Evolutionary conservation across 768 basidiomycete species (phyloP).

Genomic region (Boletellus ananas): DNA sequence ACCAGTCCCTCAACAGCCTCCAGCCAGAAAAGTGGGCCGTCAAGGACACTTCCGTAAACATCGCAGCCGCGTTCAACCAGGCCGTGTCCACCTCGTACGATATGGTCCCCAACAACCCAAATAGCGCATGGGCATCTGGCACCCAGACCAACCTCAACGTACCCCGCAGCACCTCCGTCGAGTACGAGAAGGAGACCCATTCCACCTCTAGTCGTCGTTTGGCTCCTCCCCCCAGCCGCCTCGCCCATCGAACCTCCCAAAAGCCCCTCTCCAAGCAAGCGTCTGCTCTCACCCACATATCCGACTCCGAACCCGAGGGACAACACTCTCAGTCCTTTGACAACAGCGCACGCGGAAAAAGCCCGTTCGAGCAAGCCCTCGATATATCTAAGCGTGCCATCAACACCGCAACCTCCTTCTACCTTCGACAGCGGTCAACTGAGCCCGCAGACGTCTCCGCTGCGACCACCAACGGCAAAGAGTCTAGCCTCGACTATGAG

Average conservation of each 20-base stretch:
- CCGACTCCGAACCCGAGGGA: conserved; percentile 67
- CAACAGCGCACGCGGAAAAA: conserved; percentile 54
- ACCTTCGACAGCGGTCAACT: conserved; percentile 58
- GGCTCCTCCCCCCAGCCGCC: conserved; percentile 55
- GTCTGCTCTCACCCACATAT: conserved; percentile 51
- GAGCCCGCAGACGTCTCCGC: conserved; percentile 47
- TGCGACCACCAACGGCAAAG: conserved; percentile 36
- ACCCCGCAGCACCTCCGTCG: conserved; percentile 74
- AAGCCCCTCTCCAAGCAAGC: conserved; percentile 54
- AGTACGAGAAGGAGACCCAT: conserved; percentile 68
- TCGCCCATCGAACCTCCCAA: conserved; percentile 29
- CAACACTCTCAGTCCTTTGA: conserved; percentile 27
- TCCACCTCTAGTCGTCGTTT: conserved; percentile 54
- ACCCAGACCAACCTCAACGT: conserved; percentile 44
- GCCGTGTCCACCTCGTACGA: conserved; percentile 48
- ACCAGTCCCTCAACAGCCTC: conserved; percentile 32
- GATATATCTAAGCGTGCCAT: conserved; percentile 53
- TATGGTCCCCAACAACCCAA: conserved; percentile 49
- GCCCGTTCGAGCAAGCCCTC: conserved; percentile 60
- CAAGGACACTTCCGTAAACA: conserved; percentile 83
- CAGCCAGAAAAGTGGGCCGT: conserved; percentile 69
- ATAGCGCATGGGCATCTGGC: conserved; percentile 64
- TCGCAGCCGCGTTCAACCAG: conserved; percentile 75
- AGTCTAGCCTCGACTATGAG: conserved; percentile 71
- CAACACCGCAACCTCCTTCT: conserved; percentile 54